Evolutionary conservation across 352 stramenopile genomes (phyloP).

Genomic region (Thalassiosira ordinaria): DNA sequence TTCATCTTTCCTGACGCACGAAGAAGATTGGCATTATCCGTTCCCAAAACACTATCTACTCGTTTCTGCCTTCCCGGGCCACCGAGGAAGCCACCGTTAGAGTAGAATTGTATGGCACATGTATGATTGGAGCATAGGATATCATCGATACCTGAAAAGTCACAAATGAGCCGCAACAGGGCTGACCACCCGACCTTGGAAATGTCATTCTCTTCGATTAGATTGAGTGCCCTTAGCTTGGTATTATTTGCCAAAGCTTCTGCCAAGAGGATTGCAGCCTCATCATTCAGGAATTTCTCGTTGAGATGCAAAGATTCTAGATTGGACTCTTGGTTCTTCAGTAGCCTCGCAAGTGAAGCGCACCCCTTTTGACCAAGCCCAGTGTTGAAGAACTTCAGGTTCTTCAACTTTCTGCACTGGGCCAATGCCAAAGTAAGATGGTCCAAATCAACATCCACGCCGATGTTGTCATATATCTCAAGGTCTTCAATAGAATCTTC

Average conservation of each 20-base stretch:
- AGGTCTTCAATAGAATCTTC: constrained; percentile 10
- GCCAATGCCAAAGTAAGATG: background rate
- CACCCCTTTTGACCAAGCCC: background rate
- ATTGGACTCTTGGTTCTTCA: constrained; percentile 1
- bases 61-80: no score
- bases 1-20: constrained; percentile 20
- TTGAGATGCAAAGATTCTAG: background rate
- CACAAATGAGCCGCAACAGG: background rate
- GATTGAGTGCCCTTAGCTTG: background rate
- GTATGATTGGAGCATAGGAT: constrained; percentile 19
- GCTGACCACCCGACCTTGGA: background rate
- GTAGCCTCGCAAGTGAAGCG: background rate
- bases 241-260: background rate
- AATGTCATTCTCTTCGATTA: background rate
- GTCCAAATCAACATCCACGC: constrained; percentile 1
- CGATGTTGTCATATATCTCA: background rate
- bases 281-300: background rate
- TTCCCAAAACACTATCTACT: background rate
- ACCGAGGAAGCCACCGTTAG: no score
- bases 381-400: background rate
- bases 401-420: background rate
- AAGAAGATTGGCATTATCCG: constrained; percentile 21
- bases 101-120: no score
- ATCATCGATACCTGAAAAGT: constrained; percentile 8
- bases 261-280: background rate